These are phyloP conservation scores for Solanum boliviense DNA, from an alignment of 257 asterid species.

Conservation along the genomic window DNA sequence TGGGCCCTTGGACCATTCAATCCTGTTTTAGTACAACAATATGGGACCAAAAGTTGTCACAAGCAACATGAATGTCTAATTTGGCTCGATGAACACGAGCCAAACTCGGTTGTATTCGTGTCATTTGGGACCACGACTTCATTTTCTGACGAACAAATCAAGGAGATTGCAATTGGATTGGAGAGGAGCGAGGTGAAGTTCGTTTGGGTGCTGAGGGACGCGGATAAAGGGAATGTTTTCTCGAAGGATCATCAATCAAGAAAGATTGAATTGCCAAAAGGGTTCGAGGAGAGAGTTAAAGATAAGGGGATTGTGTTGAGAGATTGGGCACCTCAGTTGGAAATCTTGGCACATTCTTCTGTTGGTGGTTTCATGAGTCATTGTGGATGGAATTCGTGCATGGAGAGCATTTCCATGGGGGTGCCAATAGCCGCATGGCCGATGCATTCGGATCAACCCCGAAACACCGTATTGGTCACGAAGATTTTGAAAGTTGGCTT, in stretches of 20 bases:
- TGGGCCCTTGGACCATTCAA: constrained; percentile 81
- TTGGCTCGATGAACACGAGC: constrained; percentile 33
- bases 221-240: constrained; percentile 18
- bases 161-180: constrained; percentile 34
- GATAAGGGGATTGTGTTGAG: constrained; percentile 31
- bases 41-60: not conserved
- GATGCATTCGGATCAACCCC: constrained; percentile 64
- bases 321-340: constrained; percentile 56
- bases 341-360: constrained; percentile 30
- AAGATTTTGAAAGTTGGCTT: constrained; percentile 29
- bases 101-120: constrained; percentile 27
- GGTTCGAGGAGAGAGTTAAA: constrained; percentile 31
- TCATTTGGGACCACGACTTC: constrained; percentile 51
- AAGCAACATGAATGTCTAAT: constrained; percentile 22
- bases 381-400: constrained; percentile 68
- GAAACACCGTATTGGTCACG: constrained; percentile 32
- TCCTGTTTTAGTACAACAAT: constrained; percentile 16
- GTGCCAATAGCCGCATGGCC: constrained; percentile 66
- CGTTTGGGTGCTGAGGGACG: constrained; percentile 40
- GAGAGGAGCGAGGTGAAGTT: constrained; percentile 26
- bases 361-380: constrained; percentile 55
- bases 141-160: constrained; percentile 20
- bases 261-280: constrained; percentile 10
- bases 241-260: not conserved
- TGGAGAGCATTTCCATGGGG: constrained; percentile 58